Evolutionary conservation across 1,284 basidiomycete genomes (phyloP), one percentile per base, ranked within the genome.

Genomic region (Apiotrichum domesticum): DNA sequence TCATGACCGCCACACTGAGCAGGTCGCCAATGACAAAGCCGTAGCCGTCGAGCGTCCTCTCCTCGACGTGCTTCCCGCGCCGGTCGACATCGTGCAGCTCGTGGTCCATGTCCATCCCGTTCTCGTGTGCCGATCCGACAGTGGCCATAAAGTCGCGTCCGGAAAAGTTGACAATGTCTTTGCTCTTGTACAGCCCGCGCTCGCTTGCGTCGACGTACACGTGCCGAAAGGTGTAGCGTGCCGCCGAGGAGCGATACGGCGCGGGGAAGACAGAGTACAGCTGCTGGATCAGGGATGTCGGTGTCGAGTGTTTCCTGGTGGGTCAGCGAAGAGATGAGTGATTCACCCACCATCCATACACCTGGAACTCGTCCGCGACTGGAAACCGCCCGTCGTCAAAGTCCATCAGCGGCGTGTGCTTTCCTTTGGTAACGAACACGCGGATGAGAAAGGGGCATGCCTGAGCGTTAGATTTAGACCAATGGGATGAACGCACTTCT

Each of bases 161-260:
- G 4, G 61, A 65, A 48, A 75, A 71, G 9, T 62, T 52, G 13
- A 66, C 62, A 8, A 75, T 59, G 40, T 75, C 73, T 47, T 63
- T 64, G 32, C 55, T 63, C 11, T 63, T 58, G 56, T 73, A 75
- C 46, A 75, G 57, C 0, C 71, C 68, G 4, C 68, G 62, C 14
- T 65, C 64, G 14, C 66, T 67, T 8, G 71, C 72, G 53, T 75
- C 73, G 58, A 73, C 73, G 57, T 72, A 75, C 40, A 73, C 66
- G 60, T 73, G 73, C 63, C 65, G 55, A 57, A 73, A 72, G 13
- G 65, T 55, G 61, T 66, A 73, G 6, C 72, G 63, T 2, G 72
- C 68, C 2, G 61, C 52, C 0, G 72, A 70, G 1, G 71, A 71
- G 35, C 73, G 67, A 56, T 71, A 73, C 5, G 62, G 57, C 21